Evolutionary conservation across 768 basidiomycete species (phyloP).

Genomic region (Rhodosporidiobolus odoratus): DNA sequence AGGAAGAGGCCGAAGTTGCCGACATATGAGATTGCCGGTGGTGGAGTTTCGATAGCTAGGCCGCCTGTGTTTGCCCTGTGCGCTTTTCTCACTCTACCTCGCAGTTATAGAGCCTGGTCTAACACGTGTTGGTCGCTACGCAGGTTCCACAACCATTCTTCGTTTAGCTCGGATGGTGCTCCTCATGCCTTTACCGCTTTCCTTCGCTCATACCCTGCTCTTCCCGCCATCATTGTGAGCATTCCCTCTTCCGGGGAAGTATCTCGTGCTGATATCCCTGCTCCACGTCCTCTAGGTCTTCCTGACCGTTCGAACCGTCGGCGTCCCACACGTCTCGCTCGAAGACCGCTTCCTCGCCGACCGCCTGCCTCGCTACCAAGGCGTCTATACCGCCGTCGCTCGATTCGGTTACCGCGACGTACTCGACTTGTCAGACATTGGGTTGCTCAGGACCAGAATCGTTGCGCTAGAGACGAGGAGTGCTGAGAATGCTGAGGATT

Average conservation of each 20-base stretch:
- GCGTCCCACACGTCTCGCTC: conserved; percentile 52
- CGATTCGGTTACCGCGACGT: conserved; percentile 60
- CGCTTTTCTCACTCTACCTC: background rate
- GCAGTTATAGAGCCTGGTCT: background rate
- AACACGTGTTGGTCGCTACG: too few species aligned
- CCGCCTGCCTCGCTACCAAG: conserved; percentile 58
- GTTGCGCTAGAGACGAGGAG: conserved; percentile 52
- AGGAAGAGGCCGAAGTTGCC: background rate
- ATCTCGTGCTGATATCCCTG: background rate
- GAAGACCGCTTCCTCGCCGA: conserved; percentile 55
- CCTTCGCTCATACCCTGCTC: conserved; percentile 61
- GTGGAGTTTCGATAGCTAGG: conserved; percentile 11
- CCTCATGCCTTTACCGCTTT: conserved; percentile 65
- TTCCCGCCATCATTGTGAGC: conserved; percentile 55
- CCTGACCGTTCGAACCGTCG: conserved; percentile 57
- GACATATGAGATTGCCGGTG: background rate
- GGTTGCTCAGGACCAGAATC: conserved; percentile 52
- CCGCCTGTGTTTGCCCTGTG: conserved; percentile 34
- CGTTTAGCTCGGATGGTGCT: conserved; percentile 49
- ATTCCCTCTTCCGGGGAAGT: background rate
- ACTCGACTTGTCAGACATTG: conserved; percentile 51
- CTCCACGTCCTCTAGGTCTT: conserved; percentile 53
- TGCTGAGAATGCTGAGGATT: conserved; percentile 45
- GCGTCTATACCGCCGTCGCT: conserved; percentile 41
- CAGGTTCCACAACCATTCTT: conserved; percentile 34